These are phyloP conservation scores for Dioszegia aurantiaca DNA, from an alignment of 768 basidiomycete genomes.

Conservation along the genomic window DNA sequence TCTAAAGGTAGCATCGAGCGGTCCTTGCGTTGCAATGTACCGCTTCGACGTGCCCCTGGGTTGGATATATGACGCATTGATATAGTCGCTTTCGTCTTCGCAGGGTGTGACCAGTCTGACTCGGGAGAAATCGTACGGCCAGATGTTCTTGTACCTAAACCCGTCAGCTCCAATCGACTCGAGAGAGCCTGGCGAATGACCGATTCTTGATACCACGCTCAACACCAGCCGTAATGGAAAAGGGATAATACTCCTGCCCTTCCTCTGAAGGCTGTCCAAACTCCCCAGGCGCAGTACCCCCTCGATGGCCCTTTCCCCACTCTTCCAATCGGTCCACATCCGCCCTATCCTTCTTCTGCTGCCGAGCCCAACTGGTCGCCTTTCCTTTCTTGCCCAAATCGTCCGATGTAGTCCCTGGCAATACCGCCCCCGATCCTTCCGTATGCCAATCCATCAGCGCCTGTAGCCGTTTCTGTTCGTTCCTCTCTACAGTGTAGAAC, in stretches of 20 bases:
- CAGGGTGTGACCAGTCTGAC: constrained; percentile 63
- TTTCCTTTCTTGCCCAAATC: neutral
- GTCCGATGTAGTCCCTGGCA: neutral
- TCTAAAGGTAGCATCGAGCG: constrained; percentile 76
- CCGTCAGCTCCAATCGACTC: too few species aligned
- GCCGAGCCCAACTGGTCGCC: constrained; percentile 20
- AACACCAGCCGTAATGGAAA: constrained; percentile 89
- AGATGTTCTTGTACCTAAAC: constrained; percentile 84
- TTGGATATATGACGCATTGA: constrained; percentile 91
- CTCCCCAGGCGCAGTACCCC: neutral
- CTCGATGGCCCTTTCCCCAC: constrained; percentile 18
- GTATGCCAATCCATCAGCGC: constrained; percentile 89
- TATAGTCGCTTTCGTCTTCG: constrained; percentile 73
- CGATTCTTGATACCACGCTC: constrained; percentile 93
- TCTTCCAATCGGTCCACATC: constrained; percentile 27
- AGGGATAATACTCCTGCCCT: constrained; percentile 65
- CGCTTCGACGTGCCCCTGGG: constrained; percentile 74
- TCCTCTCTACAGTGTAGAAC: constrained; percentile 87
- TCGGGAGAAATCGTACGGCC: constrained; percentile 91
- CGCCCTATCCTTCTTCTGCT: constrained; percentile 29
- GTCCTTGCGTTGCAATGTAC: constrained; percentile 96
- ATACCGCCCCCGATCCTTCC: constrained; percentile 52
- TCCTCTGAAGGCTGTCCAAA: neutral
- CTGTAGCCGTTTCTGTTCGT: constrained; percentile 82
- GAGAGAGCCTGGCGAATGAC: constrained; percentile 58